Conservation (phyloP, 495 filamentous ascomycete genomes). For the Evansstolkia leycettana region DNA sequence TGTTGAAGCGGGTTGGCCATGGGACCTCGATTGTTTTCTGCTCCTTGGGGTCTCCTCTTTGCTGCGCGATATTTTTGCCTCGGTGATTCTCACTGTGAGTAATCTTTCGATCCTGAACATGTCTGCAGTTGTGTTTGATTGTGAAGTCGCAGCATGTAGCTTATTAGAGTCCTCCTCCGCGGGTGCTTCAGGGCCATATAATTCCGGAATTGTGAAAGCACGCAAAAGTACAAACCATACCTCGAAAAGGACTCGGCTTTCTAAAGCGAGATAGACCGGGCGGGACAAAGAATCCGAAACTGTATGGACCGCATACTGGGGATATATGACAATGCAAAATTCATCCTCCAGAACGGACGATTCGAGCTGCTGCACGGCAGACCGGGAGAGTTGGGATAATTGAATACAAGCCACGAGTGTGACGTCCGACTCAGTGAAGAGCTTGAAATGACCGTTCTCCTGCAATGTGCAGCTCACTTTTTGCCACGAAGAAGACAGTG, state of each 20-base stretch:
- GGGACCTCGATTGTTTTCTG: slow-evolving; percentile 28
- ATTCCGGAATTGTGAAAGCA: slow-evolving; percentile 86
- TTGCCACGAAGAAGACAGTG: slow-evolving; percentile 57
- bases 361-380: slow-evolving; percentile 80
- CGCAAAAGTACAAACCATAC: slow-evolving; percentile 93
- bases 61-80: slow-evolving; percentile 40
- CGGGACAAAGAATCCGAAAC: slow-evolving; percentile 33
- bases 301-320: slow-evolving; percentile 59
- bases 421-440: slow-evolving; percentile 73
- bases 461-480: slow-evolving; percentile 85
- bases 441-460: slow-evolving; percentile 89
- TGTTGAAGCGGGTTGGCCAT: slow-evolving; percentile 16
- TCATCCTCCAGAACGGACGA: slow-evolving; percentile 89
- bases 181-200: slow-evolving; percentile 53
- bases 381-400: slow-evolving; percentile 78
- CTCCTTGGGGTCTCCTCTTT: slow-evolving; percentile 23
- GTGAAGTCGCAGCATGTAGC: slow-evolving; percentile 11
- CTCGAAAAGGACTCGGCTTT: slow-evolving; percentile 80
- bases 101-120: slow-evolving; percentile 58
- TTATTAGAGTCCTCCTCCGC: slow-evolving; percentile 16
- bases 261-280: slow-evolving; percentile 69
- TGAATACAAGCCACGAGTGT: slow-evolving; percentile 71
- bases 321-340: slow-evolving; percentile 87
- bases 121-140: slow-evolving; percentile 22
- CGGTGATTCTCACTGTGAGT: slow-evolving; percentile 46